Evolutionary conservation across 2,329 filamentous ascomycete species (phyloP), one percentile per base, ranked within the genome.

Genomic region (Endocalyx cinctus): DNA sequence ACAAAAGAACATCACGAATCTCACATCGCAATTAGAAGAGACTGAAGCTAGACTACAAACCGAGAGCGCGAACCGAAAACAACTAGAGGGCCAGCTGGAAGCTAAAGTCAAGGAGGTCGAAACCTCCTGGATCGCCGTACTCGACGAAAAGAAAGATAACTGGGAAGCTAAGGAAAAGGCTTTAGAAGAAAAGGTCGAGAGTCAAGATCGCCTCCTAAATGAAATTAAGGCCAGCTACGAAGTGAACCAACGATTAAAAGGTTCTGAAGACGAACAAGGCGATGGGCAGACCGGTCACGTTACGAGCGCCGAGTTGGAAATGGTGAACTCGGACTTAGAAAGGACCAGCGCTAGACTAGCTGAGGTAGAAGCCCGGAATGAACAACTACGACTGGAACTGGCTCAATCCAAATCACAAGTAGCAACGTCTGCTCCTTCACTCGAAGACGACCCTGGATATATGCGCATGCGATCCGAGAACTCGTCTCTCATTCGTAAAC

Each of bases 191-290:
- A 97, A 96, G 63, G 72, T 94, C 4, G 90, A 96, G 59, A 94
- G 84, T 49, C 90, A 98, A 56, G 92, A 98, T 30, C 80, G 88
- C 6, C 64, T 98, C 25, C 64, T 98, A 47, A 95, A 85, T 54
- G 94, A 98, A 59, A 79, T 97, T 55, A 97, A 96, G 63, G 92
- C 92, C 17, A 96, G 82, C 64, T 96, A 96, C 55, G 92, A 98
- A 61, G 92, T 98, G 34, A 92, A 87, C 28, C 89, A 97, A 58
- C 77, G 92, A 31, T 69, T 98, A 31, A 89, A 82, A 32, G 82
- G 81, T 46, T 78, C 79, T 11, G 82, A 83, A 20, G 75, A 77
- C 33, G 65, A 65, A 8, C 79, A 84, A 14, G 63, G 67, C 13
- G 74, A 75, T 17, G 63, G 54, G 13, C 69, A 69, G 17, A 71